Base-by-base conservation (phyloP, 2,329 filamentous ascomycete genomes). In the Shiraia sp. region DNA sequence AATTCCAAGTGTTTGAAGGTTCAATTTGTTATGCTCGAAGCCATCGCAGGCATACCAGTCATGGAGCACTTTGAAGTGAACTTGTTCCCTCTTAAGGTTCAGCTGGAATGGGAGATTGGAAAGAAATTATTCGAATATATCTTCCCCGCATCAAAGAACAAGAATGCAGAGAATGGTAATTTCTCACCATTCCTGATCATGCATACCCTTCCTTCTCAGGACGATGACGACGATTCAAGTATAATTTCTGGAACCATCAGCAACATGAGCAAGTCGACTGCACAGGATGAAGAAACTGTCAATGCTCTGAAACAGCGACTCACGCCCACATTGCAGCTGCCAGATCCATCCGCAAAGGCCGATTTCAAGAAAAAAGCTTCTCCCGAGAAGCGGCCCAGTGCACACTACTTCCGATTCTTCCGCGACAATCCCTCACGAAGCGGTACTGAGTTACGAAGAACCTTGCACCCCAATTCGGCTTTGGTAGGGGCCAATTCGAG, bases 21-120 rank as follows among this genome's bases (percentile, higher is more conserved):
- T 10, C 93, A 95, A 65, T 99, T 95, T 90, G 85, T 96, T 65
- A 96, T 96, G 90, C 79, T 99, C 4, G 93, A 99, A 72, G 91
- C 93, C 6, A 96, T 99, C 67, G 93, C 92, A 26, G 93, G 93
- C 34, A 99, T 99, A 48, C 90, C 92, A 0, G 91, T 99, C 23
- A 89, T 99, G 77, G 92, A 97, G 57, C 88, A 95, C 59, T 99
- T 99, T 61, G 91, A 97, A 68, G 88, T 99, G 40, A 90, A 91
- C 40, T 75, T 99, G 14, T 91, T 95, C 67, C 95, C 93, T 0
- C 81, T 99, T 66, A 95, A 90, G 69, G 85, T 99, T 15, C 93
- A 99, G 66, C 77, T 99, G 25, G 93, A 99, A 70, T 86, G 85
- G 25, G 91, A 97, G 57, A 85, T 96, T 34, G 92, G 91, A 31